phyloP scores from a whole-genome alignment of 192 early-diverging fungal species.

The Coemansia sp. region DNA sequence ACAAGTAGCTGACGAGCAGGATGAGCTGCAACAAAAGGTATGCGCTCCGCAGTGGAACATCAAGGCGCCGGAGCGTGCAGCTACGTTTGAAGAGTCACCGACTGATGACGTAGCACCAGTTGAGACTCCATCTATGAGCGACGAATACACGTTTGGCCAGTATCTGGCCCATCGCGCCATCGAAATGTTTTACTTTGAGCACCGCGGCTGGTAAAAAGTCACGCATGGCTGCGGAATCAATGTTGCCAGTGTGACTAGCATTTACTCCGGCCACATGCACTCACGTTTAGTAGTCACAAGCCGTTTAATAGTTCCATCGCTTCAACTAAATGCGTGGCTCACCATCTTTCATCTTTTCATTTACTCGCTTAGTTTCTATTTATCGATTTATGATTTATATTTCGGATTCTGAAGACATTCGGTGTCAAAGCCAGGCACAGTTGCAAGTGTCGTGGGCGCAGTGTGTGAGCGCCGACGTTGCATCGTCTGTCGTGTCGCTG shows the following conservation, averaged over 20 bases:
- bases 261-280: background rate
- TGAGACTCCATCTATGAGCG: background rate
- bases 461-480: background rate
- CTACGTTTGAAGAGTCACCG: background rate
- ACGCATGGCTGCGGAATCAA: conserved; percentile 1
- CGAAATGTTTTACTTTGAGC: conserved; percentile 55
- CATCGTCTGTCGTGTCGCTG: conserved; percentile 14
- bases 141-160: conserved; percentile 28
- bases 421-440: background rate
- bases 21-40: conserved; percentile 13
- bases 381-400: conserved; percentile 9
- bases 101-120: background rate
- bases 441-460: background rate
- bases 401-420: conserved; percentile 2
- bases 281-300: conserved; percentile 11
- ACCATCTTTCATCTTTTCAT: too few relatives aligned
- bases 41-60: conserved; percentile 24
- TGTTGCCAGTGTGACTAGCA: too few relatives aligned
- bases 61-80: conserved; percentile 10
- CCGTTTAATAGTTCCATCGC: too few relatives aligned
- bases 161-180: conserved; percentile 52
- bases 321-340: too few relatives aligned
- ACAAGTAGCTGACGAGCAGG: conserved; percentile 15
- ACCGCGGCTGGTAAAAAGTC: conserved; percentile 47
- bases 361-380: background rate